These are phyloP conservation scores for Plasmodium vinckei DNA, from an alignment of 169 alveolate species.

Conservation along the genomic window DNA sequence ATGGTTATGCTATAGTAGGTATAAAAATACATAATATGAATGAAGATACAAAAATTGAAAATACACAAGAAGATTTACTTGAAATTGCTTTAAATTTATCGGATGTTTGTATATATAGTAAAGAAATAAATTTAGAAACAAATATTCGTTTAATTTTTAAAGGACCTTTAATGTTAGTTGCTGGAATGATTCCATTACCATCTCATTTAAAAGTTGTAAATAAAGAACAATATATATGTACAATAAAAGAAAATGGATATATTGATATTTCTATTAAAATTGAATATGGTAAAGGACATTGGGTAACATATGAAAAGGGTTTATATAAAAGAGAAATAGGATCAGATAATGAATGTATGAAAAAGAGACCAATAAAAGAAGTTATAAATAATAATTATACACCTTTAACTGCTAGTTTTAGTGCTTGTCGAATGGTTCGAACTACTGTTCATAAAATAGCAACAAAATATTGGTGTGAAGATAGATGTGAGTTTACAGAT, in stretches of 20 bases:
- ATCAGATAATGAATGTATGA: constrained; percentile 83
- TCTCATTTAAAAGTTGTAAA: constrained; percentile 80
- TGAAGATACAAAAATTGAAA: constrained; percentile 79
- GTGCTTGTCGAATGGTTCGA: constrained; percentile 90
- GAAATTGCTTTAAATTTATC: constrained; percentile 86
- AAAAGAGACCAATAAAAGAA: constrained; percentile 82
- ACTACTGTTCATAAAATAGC: constrained; percentile 89
- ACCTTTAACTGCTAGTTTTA: constrained; percentile 86
- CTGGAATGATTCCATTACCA: constrained; percentile 88
- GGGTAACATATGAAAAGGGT: constrained; percentile 79
- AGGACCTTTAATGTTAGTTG: constrained; percentile 86
- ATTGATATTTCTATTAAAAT: constrained; percentile 86
- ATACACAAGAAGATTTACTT: constrained; percentile 86
- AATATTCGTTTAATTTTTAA: constrained; percentile 81
- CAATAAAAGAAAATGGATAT: constrained; percentile 83
- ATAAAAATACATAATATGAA: constrained; percentile 85
- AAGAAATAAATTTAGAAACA: constrained; percentile 63
- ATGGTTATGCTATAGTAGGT: constrained; percentile 89
- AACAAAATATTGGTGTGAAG: constrained; percentile 87
- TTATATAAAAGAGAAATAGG: constrained; percentile 86
- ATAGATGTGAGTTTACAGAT: constrained; percentile 84
- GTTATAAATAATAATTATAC: constrained; percentile 83
- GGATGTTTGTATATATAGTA: constrained; percentile 76
- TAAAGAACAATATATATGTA: constrained; percentile 85
- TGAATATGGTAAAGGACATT: constrained; percentile 89